phyloP scores from a whole-genome alignment of 2,329 filamentous ascomycete species.

The Exophiala sideris region DNA sequence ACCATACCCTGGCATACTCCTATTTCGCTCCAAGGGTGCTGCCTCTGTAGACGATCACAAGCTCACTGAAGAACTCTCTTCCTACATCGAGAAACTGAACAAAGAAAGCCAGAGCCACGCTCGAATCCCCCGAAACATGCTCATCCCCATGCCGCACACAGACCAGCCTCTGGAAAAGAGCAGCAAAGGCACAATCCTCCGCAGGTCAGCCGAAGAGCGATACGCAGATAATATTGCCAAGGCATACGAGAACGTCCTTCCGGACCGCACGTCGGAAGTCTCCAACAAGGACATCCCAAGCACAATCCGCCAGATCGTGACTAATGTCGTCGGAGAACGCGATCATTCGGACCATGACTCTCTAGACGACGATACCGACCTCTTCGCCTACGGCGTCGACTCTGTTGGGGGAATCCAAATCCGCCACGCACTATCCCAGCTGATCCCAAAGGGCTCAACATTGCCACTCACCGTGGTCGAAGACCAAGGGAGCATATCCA shows the following conservation, averaged over 20 bases:
- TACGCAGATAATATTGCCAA: constrained; percentile 38
- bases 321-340: background rate
- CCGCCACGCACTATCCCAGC: constrained; percentile 12
- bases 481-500: constrained; percentile 54
- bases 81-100: constrained; percentile 49
- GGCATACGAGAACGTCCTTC: constrained; percentile 36
- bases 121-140: constrained; percentile 49
- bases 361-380: constrained; percentile 43
- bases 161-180: constrained; percentile 51
- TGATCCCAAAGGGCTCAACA: constrained; percentile 9
- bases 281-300: constrained; percentile 2
- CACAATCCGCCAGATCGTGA: constrained; percentile 6
- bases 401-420: constrained; percentile 58
- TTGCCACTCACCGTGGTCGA: constrained; percentile 60
- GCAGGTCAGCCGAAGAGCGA: constrained; percentile 49
- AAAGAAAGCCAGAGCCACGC: constrained; percentile 49
- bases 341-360: constrained; percentile 12
- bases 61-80: constrained; percentile 43
- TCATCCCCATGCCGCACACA: constrained; percentile 45
- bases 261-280: constrained; percentile 13
- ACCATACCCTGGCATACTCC: constrained; percentile 55
- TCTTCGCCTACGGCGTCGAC: constrained; percentile 59
- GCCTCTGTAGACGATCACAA: constrained; percentile 34
- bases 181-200: constrained; percentile 60
- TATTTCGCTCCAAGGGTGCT: constrained; percentile 46